Base-by-base conservation (phyloP, 1,284 basidiomycete species). In the Pseudozyma tsukubaensis region DNA sequence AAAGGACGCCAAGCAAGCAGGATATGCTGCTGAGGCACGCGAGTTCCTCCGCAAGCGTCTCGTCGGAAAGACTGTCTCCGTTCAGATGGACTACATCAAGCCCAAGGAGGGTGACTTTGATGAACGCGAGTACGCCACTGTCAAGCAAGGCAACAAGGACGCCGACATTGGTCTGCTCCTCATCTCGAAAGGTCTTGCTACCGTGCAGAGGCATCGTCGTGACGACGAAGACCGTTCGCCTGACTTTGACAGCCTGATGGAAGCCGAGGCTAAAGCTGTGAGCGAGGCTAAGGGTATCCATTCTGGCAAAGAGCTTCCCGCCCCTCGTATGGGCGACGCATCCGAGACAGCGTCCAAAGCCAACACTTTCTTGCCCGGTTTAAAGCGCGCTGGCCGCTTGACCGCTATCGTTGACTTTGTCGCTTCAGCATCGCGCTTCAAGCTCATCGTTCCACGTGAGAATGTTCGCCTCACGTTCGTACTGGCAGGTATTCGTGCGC, bases 181-280 rank as follows among this genome's bases (percentile, higher is more conserved):
- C 37, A 91, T 97, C 66, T 94, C 97, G 83, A 94, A 94, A 80
- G 96, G 96, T 50, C 87, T 97, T 12, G 94, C 94, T 2, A 92
- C 91, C 56, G 92, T 93, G 10, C 90, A 97, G 47, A 90, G 95
- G 51, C 96, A 99, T 86, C 92, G 91, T 78, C 64, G 93, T 44
- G 95, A 97, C 78, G 96, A 98, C 82, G 96, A 98, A 85, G 93
- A 96, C 78, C 90, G 94, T 53, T 96, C 94, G 19, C 89, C 92
- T 13, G 95, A 97, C 83, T 94, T 93, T 77, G 96, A 99, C 86
- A 93, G 94, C 85, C 88, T 98, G 45, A 94, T 98, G 89, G 90
- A 92, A 40, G 95, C 95, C 14, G 96, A 99, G 67, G 86, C 94
- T 92, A 70, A 72, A 39, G 94, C 95, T 44, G 88, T 89, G 0